phyloP scores from a whole-genome alignment of 805 yeast species.

The Lipomyces yamadae region DNA sequence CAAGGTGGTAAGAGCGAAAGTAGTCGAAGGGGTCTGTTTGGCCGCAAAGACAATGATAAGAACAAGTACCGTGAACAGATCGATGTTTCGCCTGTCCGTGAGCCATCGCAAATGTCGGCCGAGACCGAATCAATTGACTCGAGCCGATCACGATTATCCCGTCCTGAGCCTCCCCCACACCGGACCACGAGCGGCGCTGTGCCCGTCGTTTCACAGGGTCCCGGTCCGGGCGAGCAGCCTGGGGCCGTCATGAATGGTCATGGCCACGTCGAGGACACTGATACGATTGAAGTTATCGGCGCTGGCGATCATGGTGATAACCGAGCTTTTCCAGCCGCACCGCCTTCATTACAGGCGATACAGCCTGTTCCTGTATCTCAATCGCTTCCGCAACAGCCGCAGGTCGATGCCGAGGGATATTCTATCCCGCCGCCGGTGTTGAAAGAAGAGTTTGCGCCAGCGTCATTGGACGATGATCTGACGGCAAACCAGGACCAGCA shows the following conservation, averaged over 20 bases:
- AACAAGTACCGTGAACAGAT: conserved; percentile 13
- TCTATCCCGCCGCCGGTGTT: conserved; percentile 41
- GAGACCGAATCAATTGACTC: conserved; percentile 14
- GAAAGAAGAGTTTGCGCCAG: conserved; percentile 20
- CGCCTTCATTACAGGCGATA: conserved; percentile 3
- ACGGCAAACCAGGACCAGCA: background rate
- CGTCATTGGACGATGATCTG: conserved; percentile 20
- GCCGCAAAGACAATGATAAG: conserved; percentile 29
- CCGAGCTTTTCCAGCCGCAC: background rate
- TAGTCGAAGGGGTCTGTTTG: conserved; percentile 35
- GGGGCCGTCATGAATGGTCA: background rate
- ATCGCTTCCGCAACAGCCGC: conserved; percentile 14
- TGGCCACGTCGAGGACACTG: conserved; percentile 26
- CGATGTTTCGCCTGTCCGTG: conserved; percentile 16
- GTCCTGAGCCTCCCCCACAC: conserved; percentile 11
- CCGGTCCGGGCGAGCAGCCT: background rate
- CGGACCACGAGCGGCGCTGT: conserved; percentile 12
- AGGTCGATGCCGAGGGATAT: conserved; percentile 31
- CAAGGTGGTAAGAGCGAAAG: conserved; percentile 14
- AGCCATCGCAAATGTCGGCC: conserved; percentile 10
- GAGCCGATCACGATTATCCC: conserved; percentile 12
- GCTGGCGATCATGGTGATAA: background rate
- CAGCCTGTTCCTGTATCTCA: conserved; percentile 12
- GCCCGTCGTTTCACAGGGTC: conserved; percentile 14
- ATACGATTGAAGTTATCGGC: conserved; percentile 28